Evolutionary conservation across 2,329 filamentous ascomycete species (phyloP).

Genomic region (Thielaviopsis euricoi): DNA sequence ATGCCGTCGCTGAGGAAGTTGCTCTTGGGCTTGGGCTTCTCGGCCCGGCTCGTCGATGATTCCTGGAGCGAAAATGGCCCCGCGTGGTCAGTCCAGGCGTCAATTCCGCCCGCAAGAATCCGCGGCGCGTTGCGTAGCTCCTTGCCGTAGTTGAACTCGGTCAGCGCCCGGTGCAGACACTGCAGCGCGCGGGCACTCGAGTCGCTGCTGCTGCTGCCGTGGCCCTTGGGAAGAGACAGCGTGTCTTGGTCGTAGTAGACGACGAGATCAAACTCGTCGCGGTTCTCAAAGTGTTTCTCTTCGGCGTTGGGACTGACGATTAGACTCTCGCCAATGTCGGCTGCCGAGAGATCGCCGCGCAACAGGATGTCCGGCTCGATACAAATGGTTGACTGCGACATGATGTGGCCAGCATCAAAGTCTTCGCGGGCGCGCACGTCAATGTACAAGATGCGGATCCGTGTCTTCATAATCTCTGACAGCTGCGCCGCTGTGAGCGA

Average conservation of each 20-base stretch:
- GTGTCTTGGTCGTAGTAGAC: constrained; percentile 76
- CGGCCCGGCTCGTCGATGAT: constrained; percentile 17
- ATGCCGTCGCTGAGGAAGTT: neutral
- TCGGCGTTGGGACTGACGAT: constrained; percentile 60
- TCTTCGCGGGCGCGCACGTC: constrained; percentile 67
- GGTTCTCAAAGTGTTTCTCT: constrained; percentile 52
- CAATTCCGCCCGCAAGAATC: constrained; percentile 64
- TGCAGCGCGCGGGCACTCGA: constrained; percentile 8
- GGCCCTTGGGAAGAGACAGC: constrained; percentile 27
- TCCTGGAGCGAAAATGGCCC: constrained; percentile 46
- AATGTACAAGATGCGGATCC: constrained; percentile 57
- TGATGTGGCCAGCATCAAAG: constrained; percentile 81
- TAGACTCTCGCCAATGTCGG: constrained; percentile 48
- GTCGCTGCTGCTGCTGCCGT: constrained; percentile 1
- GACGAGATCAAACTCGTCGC: constrained; percentile 66
- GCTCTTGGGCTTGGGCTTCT: constrained; percentile 9
- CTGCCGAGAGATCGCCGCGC: constrained; percentile 47
- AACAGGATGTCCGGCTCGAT: constrained; percentile 65
- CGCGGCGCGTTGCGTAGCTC: constrained; percentile 58
- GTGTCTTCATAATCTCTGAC: constrained; percentile 45
- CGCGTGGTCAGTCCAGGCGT: constrained; percentile 75
- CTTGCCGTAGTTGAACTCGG: constrained; percentile 68
- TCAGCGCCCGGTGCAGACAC: constrained; percentile 62
- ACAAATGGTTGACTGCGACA: constrained; percentile 69
- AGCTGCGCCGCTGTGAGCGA: constrained; percentile 53